These are phyloP conservation scores for Pulveroboletus ravenelii DNA, from an alignment of 768 basidiomycete species.

Conservation along the genomic window DNA sequence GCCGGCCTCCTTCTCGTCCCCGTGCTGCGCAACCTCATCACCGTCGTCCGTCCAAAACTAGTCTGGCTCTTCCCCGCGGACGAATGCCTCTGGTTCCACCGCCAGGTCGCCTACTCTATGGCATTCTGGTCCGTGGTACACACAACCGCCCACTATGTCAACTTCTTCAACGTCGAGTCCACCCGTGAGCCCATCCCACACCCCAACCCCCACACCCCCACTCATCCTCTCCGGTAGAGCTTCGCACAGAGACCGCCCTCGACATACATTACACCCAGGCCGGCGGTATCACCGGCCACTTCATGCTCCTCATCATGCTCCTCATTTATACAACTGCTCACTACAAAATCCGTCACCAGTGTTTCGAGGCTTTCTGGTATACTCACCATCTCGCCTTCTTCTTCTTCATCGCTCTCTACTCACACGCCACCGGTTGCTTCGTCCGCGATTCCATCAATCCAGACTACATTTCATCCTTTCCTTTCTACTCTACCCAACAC, in stretches of 20 bases:
- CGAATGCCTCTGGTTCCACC: slow-evolving; percentile 95
- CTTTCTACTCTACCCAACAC: slow-evolving; percentile 82
- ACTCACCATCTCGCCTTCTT: slow-evolving; percentile 93
- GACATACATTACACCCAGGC: slow-evolving; percentile 86
- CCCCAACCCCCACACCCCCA: background rate
- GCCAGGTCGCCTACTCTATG: slow-evolving; percentile 92
- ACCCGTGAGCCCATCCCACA: slow-evolving; percentile 51
- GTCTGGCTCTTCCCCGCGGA: slow-evolving; percentile 87
- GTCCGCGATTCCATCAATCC: slow-evolving; percentile 81
- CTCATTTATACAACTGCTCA: slow-evolving; percentile 91
- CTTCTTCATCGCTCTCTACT: slow-evolving; percentile 87
- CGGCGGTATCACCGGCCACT: slow-evolving; percentile 92
- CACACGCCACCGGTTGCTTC: slow-evolving; percentile 92
- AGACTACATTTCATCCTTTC: slow-evolving; percentile 66
- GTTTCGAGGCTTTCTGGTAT: slow-evolving; percentile 97
- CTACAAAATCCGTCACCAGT: slow-evolving; percentile 79
- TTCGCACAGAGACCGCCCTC: slow-evolving; percentile 70
- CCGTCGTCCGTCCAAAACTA: slow-evolving; percentile 73
- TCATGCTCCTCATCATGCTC: slow-evolving; percentile 92
- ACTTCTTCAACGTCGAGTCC: slow-evolving; percentile 87
- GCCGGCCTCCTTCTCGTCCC: slow-evolving; percentile 84
- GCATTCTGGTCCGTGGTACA: slow-evolving; percentile 92
- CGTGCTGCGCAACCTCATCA: slow-evolving; percentile 85
- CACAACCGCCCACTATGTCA: slow-evolving; percentile 90
- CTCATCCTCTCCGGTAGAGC: slow-evolving; percentile 46